A percentile compares a stretch with the other conserved stretches of the same genome.
Conservation (phyloP, 495 filamentous ascomycete genomes). For the Trichoderma virens region DNA sequence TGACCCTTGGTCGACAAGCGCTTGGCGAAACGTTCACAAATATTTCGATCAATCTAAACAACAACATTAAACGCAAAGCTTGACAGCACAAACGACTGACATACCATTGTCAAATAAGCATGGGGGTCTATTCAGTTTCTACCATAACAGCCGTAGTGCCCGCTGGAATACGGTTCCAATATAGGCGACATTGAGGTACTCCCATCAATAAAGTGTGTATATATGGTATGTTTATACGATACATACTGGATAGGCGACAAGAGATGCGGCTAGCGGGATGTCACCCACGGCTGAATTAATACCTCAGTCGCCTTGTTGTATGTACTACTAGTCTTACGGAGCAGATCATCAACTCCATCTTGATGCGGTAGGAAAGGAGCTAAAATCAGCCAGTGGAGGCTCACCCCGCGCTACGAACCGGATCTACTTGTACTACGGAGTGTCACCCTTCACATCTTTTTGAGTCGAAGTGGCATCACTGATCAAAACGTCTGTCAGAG, state of each 20-base stretch:
- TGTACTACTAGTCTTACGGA: neutral
- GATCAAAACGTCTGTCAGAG: neutral
- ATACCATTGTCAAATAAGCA: too few species aligned
- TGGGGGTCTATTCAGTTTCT: too few species aligned
- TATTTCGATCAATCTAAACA: too few species aligned
- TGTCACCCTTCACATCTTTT: neutral
- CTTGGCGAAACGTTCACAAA: too few species aligned
- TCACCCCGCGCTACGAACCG: neutral
- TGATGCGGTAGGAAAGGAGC: neutral
- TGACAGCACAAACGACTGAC: too few species aligned
- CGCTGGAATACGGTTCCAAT: too few species aligned
- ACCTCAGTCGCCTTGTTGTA: neutral
- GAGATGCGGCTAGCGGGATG: constrained; percentile 4
- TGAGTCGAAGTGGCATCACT: neutral
- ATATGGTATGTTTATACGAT: too few species aligned
- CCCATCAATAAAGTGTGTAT: too few species aligned
- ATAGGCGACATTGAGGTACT: too few species aligned
- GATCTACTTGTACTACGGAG: neutral
- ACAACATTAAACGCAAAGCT: too few species aligned
- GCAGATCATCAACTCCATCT: neutral
- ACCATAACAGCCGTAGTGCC: too few species aligned
- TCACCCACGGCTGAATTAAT: neutral
- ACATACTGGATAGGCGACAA: neutral
- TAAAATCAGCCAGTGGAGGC: neutral
- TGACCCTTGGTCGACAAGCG: neutral